Evolutionary conservation across 176 grass and related monocot species (phyloP).

Genomic region (Saccharum spontaneum): DNA sequence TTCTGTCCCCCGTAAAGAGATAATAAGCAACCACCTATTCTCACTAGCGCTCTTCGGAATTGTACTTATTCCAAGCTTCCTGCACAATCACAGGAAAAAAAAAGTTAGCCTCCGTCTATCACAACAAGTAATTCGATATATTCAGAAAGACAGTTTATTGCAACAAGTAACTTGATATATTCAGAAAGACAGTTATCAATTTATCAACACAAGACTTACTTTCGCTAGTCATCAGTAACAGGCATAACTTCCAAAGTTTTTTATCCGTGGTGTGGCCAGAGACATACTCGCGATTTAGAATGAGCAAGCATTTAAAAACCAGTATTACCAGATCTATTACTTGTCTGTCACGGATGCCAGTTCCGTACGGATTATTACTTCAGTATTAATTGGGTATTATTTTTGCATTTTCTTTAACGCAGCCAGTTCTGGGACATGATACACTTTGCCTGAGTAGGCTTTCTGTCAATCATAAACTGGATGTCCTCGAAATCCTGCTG

Average conservation of each 20-base stretch:
- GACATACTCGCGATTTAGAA: background rate
- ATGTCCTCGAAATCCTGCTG: background rate
- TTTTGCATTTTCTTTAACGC: background rate
- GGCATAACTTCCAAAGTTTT: background rate
- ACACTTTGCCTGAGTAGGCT: background rate
- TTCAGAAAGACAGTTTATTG: background rate
- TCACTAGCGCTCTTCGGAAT: conserved; percentile 53
- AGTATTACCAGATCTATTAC: background rate
- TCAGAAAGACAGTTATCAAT: background rate
- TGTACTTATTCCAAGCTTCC: conserved; percentile 87
- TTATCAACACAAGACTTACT: background rate
- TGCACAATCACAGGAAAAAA: conserved; percentile 26
- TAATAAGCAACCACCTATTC: background rate
- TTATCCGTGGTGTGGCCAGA: background rate
- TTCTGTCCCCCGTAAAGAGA: background rate
- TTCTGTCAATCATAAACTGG: background rate
- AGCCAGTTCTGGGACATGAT: background rate
- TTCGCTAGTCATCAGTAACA: background rate
- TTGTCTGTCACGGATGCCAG: background rate
- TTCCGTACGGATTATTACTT: background rate
- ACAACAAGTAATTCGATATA: background rate
- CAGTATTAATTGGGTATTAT: background rate
- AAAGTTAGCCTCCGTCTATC: conserved; percentile 6
- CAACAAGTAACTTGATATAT: conserved; percentile 1
- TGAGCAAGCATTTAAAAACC: background rate